phyloP scores from a whole-genome alignment of 306 rosid species.

The Cercis canadensis region DNA sequence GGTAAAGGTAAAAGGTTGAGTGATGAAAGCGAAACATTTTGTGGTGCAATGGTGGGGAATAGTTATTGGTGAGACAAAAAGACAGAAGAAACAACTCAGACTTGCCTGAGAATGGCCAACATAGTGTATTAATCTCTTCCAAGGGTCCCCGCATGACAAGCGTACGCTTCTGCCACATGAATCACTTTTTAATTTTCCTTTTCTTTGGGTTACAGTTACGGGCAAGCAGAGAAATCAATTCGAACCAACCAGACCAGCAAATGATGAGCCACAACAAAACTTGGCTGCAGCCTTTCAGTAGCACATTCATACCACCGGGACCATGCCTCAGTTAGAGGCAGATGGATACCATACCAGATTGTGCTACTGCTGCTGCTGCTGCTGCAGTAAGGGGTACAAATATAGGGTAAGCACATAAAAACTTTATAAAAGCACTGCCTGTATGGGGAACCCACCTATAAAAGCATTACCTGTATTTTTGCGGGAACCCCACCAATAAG shows the following conservation, averaged over 20 bases:
- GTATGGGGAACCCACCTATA: constrained; percentile 40
- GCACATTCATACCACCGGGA: constrained; percentile 35
- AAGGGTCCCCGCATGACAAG: constrained; percentile 40
- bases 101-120: constrained; percentile 26
- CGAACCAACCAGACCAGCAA: constrained; percentile 30
- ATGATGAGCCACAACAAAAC: constrained; percentile 24
- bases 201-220: neutral
- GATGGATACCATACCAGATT: constrained; percentile 30
- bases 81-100: constrained; percentile 53
- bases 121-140: neutral
- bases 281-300: constrained; percentile 33
- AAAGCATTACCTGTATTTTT: constrained; percentile 18
- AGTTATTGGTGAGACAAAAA: constrained; percentile 15
- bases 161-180: constrained; percentile 28
- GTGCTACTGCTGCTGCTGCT: constrained; percentile 26
- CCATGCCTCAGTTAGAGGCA: constrained; percentile 43
- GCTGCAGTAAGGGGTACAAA: constrained; percentile 35
- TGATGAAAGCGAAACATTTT: too few species aligned
- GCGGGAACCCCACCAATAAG: constrained; percentile 29
- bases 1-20: too few species aligned
- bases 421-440: neutral
- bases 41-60: too few species aligned
- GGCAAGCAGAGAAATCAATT: constrained; percentile 22
- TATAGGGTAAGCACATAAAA: constrained; percentile 35
- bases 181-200: neutral